Evolutionary conservation across 169 alveolate genomes (phyloP).

Genomic region (Eimeria praecox): DNA sequence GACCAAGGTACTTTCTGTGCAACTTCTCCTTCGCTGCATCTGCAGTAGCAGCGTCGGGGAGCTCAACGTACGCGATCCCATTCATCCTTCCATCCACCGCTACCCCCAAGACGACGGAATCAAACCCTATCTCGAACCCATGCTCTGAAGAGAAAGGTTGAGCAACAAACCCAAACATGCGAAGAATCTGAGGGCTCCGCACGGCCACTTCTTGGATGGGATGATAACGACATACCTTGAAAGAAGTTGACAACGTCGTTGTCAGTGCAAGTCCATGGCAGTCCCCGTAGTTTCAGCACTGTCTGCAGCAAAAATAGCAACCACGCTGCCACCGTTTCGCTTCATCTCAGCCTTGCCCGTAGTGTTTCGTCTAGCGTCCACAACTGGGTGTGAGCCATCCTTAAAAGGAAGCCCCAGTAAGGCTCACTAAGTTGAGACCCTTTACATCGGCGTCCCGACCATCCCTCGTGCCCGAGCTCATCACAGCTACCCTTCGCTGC

Average conservation of each 20-base stretch:
- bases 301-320: constrained; percentile 41
- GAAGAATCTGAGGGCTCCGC: background rate
- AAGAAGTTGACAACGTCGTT: constrained; percentile 84
- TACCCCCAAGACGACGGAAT: constrained; percentile 79
- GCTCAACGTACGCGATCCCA: constrained; percentile 82
- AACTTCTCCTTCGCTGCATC: constrained; percentile 74
- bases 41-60: constrained; percentile 77
- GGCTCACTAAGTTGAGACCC: constrained; percentile 69
- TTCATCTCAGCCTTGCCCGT: background rate
- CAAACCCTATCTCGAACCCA: constrained; percentile 71
- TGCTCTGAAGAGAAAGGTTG: constrained; percentile 46
- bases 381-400: background rate
- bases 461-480: constrained; percentile 61
- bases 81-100: constrained; percentile 82
- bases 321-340: background rate
- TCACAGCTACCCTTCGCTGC: constrained; percentile 71
- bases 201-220: background rate
- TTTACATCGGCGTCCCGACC: constrained; percentile 75
- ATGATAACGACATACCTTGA: constrained; percentile 50
- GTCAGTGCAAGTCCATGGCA: constrained; percentile 87
- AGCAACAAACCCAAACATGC: background rate
- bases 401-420: background rate
- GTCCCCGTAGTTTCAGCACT: constrained; percentile 85
- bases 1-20: constrained; percentile 79
- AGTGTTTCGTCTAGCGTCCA: background rate